Evolutionary conservation across 1,139 yeast genomes (phyloP), one percentile per base, ranked within the genome.

Genomic region (Kazachstania sp.): DNA sequence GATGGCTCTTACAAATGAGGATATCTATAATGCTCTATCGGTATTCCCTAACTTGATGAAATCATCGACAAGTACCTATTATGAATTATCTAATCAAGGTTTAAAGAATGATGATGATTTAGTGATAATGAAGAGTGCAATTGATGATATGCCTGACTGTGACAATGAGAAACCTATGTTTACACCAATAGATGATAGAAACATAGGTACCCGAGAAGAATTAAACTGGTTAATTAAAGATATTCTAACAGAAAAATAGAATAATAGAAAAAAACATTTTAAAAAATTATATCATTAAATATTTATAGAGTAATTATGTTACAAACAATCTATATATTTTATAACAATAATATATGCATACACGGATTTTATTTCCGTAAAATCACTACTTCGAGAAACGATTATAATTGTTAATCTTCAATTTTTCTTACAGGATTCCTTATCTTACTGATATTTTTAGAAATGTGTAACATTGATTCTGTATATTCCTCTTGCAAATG

Each of bases 141-240:
- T 68, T 34, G 71, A 78, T 50, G 66, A 65, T 50, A 46, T 63
- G 46, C 59, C 60, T 11, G 57, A 57, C 31, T 61, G 64, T 48
- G 49, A 51, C 26, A 57, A 55, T 8, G 64, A 57, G 36, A 61
- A 56, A 45, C 68, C 67, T 8, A 52, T 56, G 30, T 60, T 58
- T 43, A 60, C 63, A 1, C 64, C 68, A 3, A 41, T 56, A 8
- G 65, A 61, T 44, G 66, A 61, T 32, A 55, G 58, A 46, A 78
- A 76, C 58, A 67, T 78, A 37, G 90, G 90, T 5, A 72, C 82
- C 0, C 73, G 78, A 26, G 84, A 82, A 52, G 94, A 84, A 60
- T 68, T 84, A 52, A 78, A 80, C 55, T 79, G 87, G 85, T 70
- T 83, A 45, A 71, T 84, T 40, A 82, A 79, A 65, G 90, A 83